phyloP scores from a whole-genome alignment of 1,139 yeast genomes.

The Debaryomyces udenii region DNA sequence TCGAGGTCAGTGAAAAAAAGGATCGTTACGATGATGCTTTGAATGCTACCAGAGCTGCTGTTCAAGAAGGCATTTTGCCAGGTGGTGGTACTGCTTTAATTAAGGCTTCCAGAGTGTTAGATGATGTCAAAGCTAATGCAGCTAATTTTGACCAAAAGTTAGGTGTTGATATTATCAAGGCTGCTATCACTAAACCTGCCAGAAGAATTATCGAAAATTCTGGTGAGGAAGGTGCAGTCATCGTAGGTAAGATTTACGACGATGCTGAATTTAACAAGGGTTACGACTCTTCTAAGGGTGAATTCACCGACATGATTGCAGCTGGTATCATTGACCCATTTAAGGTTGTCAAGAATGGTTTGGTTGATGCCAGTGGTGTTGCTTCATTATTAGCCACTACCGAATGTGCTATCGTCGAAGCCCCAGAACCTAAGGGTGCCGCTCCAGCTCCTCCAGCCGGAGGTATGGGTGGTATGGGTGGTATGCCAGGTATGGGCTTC shows the following conservation, averaged over 20 bases:
- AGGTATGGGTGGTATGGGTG: slow-evolving; percentile 53
- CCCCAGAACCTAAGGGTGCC: slow-evolving; percentile 86
- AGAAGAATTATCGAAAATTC: slow-evolving; percentile 97
- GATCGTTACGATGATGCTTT: slow-evolving; percentile 99
- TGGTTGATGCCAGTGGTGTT: slow-evolving; percentile 97
- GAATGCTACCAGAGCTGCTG: slow-evolving; percentile 99
- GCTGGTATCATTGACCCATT: slow-evolving; percentile 99
- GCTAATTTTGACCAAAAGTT: slow-evolving; percentile 96
- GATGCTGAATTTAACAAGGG: slow-evolving; percentile 89
- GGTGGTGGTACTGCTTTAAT: slow-evolving; percentile 99
- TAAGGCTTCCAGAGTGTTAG: slow-evolving; percentile 87
- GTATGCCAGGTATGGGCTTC: slow-evolving; percentile 27
- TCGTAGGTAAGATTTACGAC: slow-evolving; percentile 92
- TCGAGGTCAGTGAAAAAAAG: slow-evolving; percentile 99
- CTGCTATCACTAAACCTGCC: slow-evolving; percentile 97
- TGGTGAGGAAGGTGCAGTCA: slow-evolving; percentile 97
- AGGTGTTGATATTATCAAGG: slow-evolving; percentile 93
- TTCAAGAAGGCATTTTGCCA: slow-evolving; percentile 98
- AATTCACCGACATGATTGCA: slow-evolving; percentile 94
- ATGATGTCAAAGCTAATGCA: slow-evolving; percentile 63
- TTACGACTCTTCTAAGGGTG: slow-evolving; percentile 92
- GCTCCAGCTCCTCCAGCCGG: slow-evolving; percentile 61
- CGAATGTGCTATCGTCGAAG: slow-evolving; percentile 98
- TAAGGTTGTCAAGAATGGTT: slow-evolving; percentile 97
- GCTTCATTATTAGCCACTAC: slow-evolving; percentile 98